Evolutionary conservation across 305 asterid genomes (phyloP).

Genomic region (Solanum hybrid): DNA sequence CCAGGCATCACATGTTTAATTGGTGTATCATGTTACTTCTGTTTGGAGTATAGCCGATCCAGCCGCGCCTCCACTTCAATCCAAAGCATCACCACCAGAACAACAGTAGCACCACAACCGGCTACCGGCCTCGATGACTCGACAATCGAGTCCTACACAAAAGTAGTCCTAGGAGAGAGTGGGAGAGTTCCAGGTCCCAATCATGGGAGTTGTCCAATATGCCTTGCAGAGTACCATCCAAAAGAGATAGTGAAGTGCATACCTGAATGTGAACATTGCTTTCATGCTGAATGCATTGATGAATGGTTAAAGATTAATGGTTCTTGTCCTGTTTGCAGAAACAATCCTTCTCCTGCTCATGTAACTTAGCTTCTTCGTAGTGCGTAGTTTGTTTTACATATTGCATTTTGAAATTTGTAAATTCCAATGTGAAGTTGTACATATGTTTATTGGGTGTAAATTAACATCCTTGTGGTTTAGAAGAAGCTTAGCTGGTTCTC

Average conservation of each 20-base stretch:
- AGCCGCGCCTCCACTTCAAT: not conserved
- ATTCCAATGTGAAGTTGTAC: not conserved
- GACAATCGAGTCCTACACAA: slow-evolving; percentile 56
- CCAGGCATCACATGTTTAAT: slow-evolving; percentile 39
- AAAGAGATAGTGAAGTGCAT: slow-evolving; percentile 48
- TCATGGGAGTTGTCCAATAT: slow-evolving; percentile 58
- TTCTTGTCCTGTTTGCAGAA: slow-evolving; percentile 65
- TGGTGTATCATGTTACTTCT: slow-evolving; percentile 31
- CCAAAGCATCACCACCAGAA: slow-evolving; percentile 10
- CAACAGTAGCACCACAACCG: slow-evolving; percentile 11
- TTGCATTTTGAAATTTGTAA: not conserved
- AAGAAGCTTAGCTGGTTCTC: not conserved
- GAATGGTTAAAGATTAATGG: slow-evolving; percentile 59
- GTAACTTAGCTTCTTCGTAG: not conserved
- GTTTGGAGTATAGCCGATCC: slow-evolving; percentile 7
- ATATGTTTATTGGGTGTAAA: not conserved
- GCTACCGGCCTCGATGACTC: slow-evolving; percentile 49
- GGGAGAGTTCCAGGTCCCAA: slow-evolving; percentile 59
- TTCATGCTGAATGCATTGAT: slow-evolving; percentile 66
- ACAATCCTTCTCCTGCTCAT: slow-evolving; percentile 32
- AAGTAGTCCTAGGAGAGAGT: slow-evolving; percentile 59
- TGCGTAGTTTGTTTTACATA: not conserved
- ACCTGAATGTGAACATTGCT: slow-evolving; percentile 65
- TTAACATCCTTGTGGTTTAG: not conserved
- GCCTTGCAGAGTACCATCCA: slow-evolving; percentile 49